Percentiles rank a stretch among this genome's conserved stretches.
These are phyloP conservation scores for Helicostylum pulchrum DNA, from an alignment of 192 early-diverging fungal species.

Conservation along the genomic window DNA sequence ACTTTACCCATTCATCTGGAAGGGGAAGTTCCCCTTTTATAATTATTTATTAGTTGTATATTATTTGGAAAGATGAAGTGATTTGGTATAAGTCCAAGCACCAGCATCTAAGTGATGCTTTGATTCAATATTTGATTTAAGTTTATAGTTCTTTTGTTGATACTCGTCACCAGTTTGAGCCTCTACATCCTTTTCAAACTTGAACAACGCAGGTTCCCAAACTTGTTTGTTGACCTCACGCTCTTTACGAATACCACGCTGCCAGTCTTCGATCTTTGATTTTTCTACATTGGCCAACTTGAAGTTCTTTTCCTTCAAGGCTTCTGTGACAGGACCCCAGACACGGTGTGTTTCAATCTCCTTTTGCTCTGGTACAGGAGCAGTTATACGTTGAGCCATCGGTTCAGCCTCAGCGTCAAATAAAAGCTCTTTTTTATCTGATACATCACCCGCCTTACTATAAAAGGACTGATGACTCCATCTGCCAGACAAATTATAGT, in stretches of 20 bases:
- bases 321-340: constrained; percentile 65
- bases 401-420: constrained; percentile 63
- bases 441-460: constrained; percentile 24
- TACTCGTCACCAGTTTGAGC: constrained; percentile 8
- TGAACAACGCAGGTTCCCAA: constrained; percentile 32
- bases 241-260: constrained; percentile 58
- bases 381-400: constrained; percentile 56
- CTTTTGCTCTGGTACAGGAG: constrained; percentile 56
- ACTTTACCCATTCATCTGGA: neutral
- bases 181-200: constrained; percentile 23
- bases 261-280: constrained; percentile 63
- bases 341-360: constrained; percentile 65
- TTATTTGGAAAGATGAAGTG: constrained; percentile 29
- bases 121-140: constrained; percentile 11
- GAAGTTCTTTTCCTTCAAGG: constrained; percentile 63
- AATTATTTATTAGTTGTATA: constrained; percentile 4
- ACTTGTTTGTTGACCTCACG: constrained; percentile 52
- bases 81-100: constrained; percentile 32
- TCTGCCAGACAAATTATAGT: constrained; percentile 30
- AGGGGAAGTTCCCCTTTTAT: neutral
- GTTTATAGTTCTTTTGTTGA: constrained; percentile 2
- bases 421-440: constrained; percentile 44
- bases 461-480: constrained; percentile 39
- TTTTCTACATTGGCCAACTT: constrained; percentile 64
- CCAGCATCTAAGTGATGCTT: constrained; percentile 28